Base-by-base conservation (phyloP, 345 rosid species). In the Gossypium thurberi region DNA sequence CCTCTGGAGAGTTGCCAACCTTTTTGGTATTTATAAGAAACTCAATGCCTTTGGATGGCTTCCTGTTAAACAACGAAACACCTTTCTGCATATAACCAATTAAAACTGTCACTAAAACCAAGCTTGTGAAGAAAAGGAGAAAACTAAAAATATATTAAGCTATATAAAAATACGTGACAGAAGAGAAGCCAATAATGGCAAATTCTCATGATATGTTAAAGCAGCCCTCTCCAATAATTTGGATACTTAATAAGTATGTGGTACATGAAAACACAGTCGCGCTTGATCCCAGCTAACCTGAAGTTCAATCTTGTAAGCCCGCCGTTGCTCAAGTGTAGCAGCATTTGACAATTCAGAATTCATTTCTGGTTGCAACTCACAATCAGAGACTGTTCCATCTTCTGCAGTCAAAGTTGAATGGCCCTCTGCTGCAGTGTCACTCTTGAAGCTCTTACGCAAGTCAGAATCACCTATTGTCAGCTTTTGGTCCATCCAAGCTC, bases 401-500 rank as follows among this genome's bases (percentile, higher is more conserved):
- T 90, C 97, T 79, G 86, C 93, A 75, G 58, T 86, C 64, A 76
- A 68, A 66, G 61, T 81, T 21, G 82, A 81, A 72, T 80, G 82
- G 80, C 74, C 81, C 69, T 89, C 92, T 64, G 73, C 63, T 37
- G 84, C 78, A 74, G 81, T 75, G 42, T 90, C 96, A 81, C 69
- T 78, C 77, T 90, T 92, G 12, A 83, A 72, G 68, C 78, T 85
- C 82, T 83, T 91, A 62, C 80, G 88, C 57, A 81, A 69, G 85
- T 81, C 76, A 53, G 90, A 81, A 73, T 89, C 92, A 70, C 85
- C 89, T 63, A 87, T 76, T 77, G 76, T 83, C 78, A 92, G 82
- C 47, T 92, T 93, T 80, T 89, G 95, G 79, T 90, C 97, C 98
- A 94, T 92, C 98, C 98, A 94, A 73, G 83, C 60, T 85, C 95